Evolutionary conservation across 2,329 filamentous ascomycete genomes (phyloP).

Genomic region (Trichoderma sp.): DNA sequence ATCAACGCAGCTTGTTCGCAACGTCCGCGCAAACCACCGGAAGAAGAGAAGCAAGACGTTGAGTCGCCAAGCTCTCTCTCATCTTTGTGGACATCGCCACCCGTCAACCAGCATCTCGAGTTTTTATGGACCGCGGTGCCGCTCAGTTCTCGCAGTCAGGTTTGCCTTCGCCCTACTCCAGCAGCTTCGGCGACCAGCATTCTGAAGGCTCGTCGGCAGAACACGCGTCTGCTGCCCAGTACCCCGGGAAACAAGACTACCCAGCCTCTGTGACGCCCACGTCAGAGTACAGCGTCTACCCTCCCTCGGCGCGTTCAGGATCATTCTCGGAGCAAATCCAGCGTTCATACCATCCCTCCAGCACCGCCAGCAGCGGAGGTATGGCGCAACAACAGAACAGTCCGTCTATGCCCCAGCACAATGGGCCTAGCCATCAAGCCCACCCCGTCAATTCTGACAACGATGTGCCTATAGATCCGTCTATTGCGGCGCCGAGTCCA

Average conservation of each 20-base stretch:
- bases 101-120: constrained; percentile 15
- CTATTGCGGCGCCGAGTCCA: constrained; percentile 89
- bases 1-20: too few species aligned
- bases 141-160: constrained; percentile 84
- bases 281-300: constrained; percentile 84
- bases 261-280: constrained; percentile 80
- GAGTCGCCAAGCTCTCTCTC: constrained; percentile 15
- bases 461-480: constrained; percentile 98
- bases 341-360: constrained; percentile 79
- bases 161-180: constrained; percentile 75
- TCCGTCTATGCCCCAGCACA: constrained; percentile 89
- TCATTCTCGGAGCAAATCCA: constrained; percentile 87
- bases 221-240: constrained; percentile 91
- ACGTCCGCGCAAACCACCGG: not conserved
- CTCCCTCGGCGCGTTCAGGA: constrained; percentile 73
- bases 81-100: constrained; percentile 21
- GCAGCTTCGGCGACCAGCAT: constrained; percentile 67
- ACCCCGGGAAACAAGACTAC: constrained; percentile 78
- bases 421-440: constrained; percentile 77
- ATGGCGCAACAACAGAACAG: constrained; percentile 98
- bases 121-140: constrained; percentile 63
- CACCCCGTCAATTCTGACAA: constrained; percentile 87
- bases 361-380: constrained; percentile 74
- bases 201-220: constrained; percentile 89
- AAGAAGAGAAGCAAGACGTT: not conserved